Percentiles rank a stretch among this genome's conserved stretches.
Conservation (phyloP, 2,329 filamentous ascomycete species). For the Trematosphaeria pertusa region DNA sequence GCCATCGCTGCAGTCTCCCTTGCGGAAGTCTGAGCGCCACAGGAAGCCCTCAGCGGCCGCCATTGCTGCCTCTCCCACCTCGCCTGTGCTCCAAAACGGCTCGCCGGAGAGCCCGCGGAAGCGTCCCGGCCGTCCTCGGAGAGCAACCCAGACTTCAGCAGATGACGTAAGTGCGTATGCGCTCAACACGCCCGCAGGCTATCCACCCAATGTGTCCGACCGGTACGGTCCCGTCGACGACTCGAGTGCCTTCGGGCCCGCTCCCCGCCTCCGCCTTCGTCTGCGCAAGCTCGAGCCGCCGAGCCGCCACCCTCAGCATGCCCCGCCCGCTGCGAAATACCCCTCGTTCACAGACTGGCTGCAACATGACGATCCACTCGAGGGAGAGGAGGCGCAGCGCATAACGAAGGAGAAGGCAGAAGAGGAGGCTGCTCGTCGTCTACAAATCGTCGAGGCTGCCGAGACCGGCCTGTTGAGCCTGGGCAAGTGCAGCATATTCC, state of each 20-base stretch:
- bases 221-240: slow-evolving; percentile 26
- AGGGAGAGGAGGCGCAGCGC: slow-evolving; percentile 50
- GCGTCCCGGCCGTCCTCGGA: slow-evolving; percentile 32
- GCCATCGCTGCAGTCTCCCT: slow-evolving; percentile 26
- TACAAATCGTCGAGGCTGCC: slow-evolving; percentile 74
- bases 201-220: slow-evolving; percentile 28
- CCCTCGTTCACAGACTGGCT: slow-evolving; percentile 70
- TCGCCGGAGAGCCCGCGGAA: slow-evolving; percentile 27
- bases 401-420: slow-evolving; percentile 40
- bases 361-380: slow-evolving; percentile 57
- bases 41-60: slow-evolving; percentile 28
- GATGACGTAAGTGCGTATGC: slow-evolving; percentile 22
- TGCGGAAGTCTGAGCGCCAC: slow-evolving; percentile 45
- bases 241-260: slow-evolving; percentile 25
- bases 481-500: slow-evolving; percentile 73
- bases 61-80: slow-evolving; percentile 23
- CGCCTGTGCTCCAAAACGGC: slow-evolving; percentile 22
- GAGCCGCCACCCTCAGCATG: slow-evolving; percentile 60
- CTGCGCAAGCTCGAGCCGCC: slow-evolving; percentile 59
- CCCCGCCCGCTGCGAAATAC: slow-evolving; percentile 54
- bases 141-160: slow-evolving; percentile 22
- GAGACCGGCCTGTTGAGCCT: slow-evolving; percentile 78
- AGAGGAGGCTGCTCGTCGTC: slow-evolving; percentile 73
- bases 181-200: slow-evolving; percentile 17
- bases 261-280: slow-evolving; percentile 54